Conservation (phyloP, 2,329 filamentous ascomycete genomes). For the Fusarium pseudocircinatum region DNA sequence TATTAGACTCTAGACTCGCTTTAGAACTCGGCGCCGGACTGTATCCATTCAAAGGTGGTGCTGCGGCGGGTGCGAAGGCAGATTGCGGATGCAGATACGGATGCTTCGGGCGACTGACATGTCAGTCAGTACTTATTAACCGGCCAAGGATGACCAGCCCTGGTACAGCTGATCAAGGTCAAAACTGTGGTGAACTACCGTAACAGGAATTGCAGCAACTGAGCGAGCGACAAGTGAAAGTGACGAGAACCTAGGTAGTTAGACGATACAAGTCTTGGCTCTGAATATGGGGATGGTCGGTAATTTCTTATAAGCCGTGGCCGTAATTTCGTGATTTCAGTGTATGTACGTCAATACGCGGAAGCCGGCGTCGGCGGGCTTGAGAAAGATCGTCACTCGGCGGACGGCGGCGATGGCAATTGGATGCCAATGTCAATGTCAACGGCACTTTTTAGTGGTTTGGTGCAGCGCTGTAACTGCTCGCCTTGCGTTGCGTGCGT, state of each 20-base stretch:
- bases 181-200: conserved; percentile 20
- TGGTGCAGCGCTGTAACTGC: neutral
- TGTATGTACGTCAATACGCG: conserved; percentile 10
- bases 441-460: neutral
- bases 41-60: conserved; percentile 42
- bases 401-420: conserved; percentile 14
- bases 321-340: conserved; percentile 7
- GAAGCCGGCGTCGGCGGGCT: conserved; percentile 26
- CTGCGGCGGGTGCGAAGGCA: conserved; percentile 35
- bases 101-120: conserved; percentile 44
- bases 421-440: neutral
- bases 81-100: conserved; percentile 32
- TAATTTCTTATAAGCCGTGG: conserved; percentile 19
- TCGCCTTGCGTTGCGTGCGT: conserved; percentile 8
- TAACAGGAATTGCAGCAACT: conserved; percentile 25
- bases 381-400: conserved; percentile 27
- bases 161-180: conserved; percentile 25
- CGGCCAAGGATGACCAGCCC: conserved; percentile 33
- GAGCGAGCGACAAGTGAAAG: conserved; percentile 17
- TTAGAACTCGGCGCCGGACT: conserved; percentile 38
- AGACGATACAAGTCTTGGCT: conserved; percentile 30
- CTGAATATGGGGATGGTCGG: conserved; percentile 27
- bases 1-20: conserved; percentile 40
- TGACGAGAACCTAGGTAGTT: neutral
- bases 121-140: conserved; percentile 33